A percentile compares a stretch with the other conserved stretches of the same genome.
Conservation (phyloP, 2,329 filamentous ascomycete species). For the Sporothrix protearum region DNA sequence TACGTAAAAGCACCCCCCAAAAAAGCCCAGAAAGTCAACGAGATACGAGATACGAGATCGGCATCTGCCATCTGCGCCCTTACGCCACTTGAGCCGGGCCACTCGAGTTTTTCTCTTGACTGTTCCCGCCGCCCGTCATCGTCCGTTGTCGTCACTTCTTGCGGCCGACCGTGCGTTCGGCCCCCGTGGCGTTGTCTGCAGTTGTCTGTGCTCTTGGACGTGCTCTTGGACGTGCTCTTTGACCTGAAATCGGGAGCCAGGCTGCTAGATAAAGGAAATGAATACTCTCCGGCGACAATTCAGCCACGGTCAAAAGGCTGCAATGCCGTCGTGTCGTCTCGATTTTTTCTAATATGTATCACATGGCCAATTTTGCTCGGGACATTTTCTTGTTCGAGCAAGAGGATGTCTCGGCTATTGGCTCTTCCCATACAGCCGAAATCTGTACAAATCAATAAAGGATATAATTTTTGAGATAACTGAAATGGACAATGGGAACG, state of each 20-base stretch:
- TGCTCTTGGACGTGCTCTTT: not conserved
- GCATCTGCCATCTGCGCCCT: not conserved
- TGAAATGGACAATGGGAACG: not conserved
- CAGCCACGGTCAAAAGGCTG: not conserved
- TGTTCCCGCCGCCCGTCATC: not conserved
- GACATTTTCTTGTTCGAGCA: not conserved
- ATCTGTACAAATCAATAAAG: not conserved
- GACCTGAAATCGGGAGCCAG: too few species aligned
- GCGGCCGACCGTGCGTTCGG: constrained; percentile 2
- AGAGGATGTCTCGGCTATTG: not conserved
- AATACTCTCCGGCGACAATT: too few species aligned
- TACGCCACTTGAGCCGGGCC: not conserved
- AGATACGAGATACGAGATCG: not conserved
- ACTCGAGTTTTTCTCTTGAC: not conserved
- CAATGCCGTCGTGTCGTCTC: not conserved
- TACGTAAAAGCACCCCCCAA: not conserved
- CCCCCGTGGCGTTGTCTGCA: not conserved
- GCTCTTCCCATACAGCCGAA: not conserved
- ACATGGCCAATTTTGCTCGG: not conserved
- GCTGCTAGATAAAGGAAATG: not conserved
- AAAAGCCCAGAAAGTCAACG: not conserved
- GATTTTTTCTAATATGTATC: not conserved
- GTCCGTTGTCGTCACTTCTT: not conserved
- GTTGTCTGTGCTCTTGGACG: not conserved
- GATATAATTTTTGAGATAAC: not conserved